A percentile compares a stretch with the other conserved stretches of the same genome.
These are phyloP conservation scores for Neurospora hispaniola DNA, from an alignment of 495 filamentous ascomycete genomes.

Conservation along the genomic window DNA sequence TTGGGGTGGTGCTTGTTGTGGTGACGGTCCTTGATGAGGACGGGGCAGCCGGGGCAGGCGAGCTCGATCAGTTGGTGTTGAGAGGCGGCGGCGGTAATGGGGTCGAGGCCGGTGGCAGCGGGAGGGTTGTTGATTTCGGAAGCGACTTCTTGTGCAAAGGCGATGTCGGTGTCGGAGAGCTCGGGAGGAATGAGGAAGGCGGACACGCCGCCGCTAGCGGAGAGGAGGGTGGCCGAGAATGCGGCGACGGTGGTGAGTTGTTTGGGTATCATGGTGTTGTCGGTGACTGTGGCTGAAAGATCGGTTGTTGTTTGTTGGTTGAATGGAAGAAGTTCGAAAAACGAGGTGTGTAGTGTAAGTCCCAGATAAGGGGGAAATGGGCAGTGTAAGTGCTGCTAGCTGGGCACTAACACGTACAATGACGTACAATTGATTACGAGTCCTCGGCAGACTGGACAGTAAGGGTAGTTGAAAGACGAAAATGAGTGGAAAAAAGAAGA, in stretches of 20 bases:
- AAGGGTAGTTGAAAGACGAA: no score
- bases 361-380: neutral
- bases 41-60: constrained; percentile 33
- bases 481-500: neutral
- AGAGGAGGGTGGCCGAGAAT: constrained; percentile 9
- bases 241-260: constrained; percentile 15
- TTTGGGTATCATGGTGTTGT: constrained; percentile 19
- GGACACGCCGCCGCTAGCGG: constrained; percentile 4
- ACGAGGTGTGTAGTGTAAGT: neutral
- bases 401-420: neutral
- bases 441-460: neutral
- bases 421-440: neutral
- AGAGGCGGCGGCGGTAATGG: neutral
- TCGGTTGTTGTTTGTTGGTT: neutral
- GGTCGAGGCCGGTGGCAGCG: neutral
- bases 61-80: constrained; percentile 22
- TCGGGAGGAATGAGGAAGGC: constrained; percentile 22
- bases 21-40: constrained; percentile 17
- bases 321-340: neutral
- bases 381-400: neutral
- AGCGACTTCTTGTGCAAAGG: neutral
- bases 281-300: neutral
- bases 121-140: neutral
- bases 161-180: constrained; percentile 12
- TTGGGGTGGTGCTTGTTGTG: constrained; percentile 9